Evolutionary conservation across 225 moss, liverwort and hornwort genomes (phyloP), one percentile per base, ranked within the genome.

Genomic region (Pseudoscleropodium purum): DNA sequence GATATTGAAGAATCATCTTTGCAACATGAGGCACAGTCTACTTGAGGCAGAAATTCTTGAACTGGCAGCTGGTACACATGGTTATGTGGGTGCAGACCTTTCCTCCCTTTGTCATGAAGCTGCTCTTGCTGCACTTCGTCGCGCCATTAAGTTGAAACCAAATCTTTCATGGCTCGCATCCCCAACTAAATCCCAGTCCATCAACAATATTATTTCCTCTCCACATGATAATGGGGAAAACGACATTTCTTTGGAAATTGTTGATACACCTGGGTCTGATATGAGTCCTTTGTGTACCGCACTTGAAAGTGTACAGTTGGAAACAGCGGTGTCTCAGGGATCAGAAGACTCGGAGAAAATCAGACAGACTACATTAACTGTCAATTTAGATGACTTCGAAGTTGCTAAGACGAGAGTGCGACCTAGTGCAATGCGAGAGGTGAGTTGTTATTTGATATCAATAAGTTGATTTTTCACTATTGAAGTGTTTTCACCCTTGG

Each of bases 381-480:
- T 96, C 52, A 91, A 89, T 29, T 63, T 90, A 78, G 90, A 93
- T 74, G 99, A 99, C 88, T 97, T 99, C 75, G 93, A 94, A 94
- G 94, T 93, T n/a, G 97, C 99, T 67, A 99, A 96, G 93, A 99
- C 96, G 52, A 96, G 96, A 93, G 95, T 99, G 65, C 93, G 96
- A 89, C 96, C 97, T 49, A 99, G 99, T 96, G 99, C 97, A 79
- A 99, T 99, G 99, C 96, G 97, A 93, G 97, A 99, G 97, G 99
- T 97, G 91, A 80, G 88, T 75, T 76, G 70, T 76, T 43, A 39
- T 74, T 74, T 45, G 60, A 88, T 45, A 74, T 33, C 29, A 61
- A 24, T 56, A 15, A 15, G 15, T 84, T 34, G 47, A 14, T 67
- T 87, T 66, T 66, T 75, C 78, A 41, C 14, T 26, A 59, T 72